Conservation (phyloP, 352 stramenopile species). For the Pythium diclinum region DNA sequence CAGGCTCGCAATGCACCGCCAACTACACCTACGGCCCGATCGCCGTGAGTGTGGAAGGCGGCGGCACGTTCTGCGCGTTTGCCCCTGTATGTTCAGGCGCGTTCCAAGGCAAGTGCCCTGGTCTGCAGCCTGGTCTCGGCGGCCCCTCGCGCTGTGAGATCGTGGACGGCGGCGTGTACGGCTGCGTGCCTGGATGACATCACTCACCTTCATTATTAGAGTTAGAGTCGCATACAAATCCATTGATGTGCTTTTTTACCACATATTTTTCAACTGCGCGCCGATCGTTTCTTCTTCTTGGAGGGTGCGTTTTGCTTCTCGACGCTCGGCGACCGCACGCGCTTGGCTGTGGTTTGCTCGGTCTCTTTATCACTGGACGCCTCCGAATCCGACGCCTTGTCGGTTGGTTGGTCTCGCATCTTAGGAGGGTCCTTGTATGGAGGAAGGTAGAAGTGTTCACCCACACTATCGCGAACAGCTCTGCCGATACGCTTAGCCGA, state of each 20-base stretch:
- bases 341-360: too few relatives aligned
- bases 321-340: too few relatives aligned
- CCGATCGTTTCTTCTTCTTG: not conserved
- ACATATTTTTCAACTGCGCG: not conserved
- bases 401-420: not conserved
- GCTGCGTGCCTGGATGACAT: slow-evolving; percentile 10
- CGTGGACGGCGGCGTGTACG: slow-evolving; percentile 6
- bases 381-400: too few relatives aligned
- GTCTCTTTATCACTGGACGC: not conserved
- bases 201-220: not conserved
- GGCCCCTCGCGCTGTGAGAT: slow-evolving; percentile 1
- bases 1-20: slow-evolving; percentile 1
- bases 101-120: slow-evolving; percentile 16
- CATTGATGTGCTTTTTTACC: not conserved
- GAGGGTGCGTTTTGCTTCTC: too few relatives aligned
- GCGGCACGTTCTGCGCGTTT: slow-evolving; percentile 24
- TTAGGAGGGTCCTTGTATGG: not conserved
- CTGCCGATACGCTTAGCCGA: not conserved
- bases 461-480: not conserved
- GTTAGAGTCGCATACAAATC: not conserved
- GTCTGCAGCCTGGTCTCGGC: slow-evolving; percentile 16
- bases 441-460: not conserved
- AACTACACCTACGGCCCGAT: slow-evolving; percentile 2
- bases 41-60: slow-evolving; percentile 20
- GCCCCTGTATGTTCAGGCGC: slow-evolving; percentile 15